phyloP scores from a whole-genome alignment of 1,284 basidiomycete genomes.

The Fereydounia khargensis region DNA sequence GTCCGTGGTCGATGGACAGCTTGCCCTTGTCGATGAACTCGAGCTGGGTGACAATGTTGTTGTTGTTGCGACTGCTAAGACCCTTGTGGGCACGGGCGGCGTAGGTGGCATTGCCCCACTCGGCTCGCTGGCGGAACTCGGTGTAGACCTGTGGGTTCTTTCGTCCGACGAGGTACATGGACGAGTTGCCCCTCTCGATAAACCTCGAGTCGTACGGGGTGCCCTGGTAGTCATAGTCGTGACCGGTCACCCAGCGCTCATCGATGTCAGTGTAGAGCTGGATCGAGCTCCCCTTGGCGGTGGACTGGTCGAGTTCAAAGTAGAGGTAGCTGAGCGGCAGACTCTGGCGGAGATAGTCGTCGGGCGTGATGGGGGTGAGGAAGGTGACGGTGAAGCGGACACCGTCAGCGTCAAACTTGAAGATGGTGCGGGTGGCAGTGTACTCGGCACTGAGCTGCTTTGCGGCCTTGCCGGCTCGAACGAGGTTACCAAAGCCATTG shows the following conservation, averaged over 20 bases:
- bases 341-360: constrained; percentile 51
- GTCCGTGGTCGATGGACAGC: constrained; percentile 40
- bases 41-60: constrained; percentile 46
- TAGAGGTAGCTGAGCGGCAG: constrained; percentile 52
- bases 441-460: constrained; percentile 44
- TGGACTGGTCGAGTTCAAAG: constrained; percentile 34
- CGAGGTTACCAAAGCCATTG: constrained; percentile 45
- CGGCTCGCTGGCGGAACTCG: constrained; percentile 53
- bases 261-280: constrained; percentile 48
- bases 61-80: constrained; percentile 44
- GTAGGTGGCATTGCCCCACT: constrained; percentile 52
- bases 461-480: constrained; percentile 38
- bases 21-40: constrained; percentile 44
- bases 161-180: constrained; percentile 40
- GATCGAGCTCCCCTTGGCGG: constrained; percentile 27
- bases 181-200: constrained; percentile 30
- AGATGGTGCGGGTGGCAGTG: constrained; percentile 52
- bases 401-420: constrained; percentile 45
- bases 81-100: constrained; percentile 42
- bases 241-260: constrained; percentile 51
- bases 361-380: constrained; percentile 48
- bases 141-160: constrained; percentile 43
- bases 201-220: constrained; percentile 37
- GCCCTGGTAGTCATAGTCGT: constrained; percentile 50
- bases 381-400: constrained; percentile 52